A percentile compares a stretch with the other conserved stretches of the same genome.
These are phyloP conservation scores for Neurospora sp. DNA, from an alignment of 495 filamentous ascomycete species.

Conservation along the genomic window DNA sequence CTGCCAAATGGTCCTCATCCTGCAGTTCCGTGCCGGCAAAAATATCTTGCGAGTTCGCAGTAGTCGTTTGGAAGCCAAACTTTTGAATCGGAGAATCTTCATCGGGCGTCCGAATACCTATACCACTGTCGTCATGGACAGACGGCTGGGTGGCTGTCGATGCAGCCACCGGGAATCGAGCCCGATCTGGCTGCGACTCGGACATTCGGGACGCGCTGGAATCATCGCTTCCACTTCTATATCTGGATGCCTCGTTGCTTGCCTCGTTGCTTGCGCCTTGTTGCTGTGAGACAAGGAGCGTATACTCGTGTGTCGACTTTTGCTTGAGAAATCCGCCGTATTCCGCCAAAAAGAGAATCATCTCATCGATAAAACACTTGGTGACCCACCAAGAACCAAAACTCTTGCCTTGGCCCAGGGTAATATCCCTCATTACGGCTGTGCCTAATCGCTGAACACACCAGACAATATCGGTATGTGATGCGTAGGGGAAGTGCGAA, in stretches of 20 bases:
- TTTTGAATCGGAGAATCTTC: conserved; percentile 47
- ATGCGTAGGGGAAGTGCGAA: conserved; percentile 60
- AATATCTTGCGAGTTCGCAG: conserved; percentile 15
- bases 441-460: conserved; percentile 59
- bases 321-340: conserved; percentile 79
- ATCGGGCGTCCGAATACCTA: conserved; percentile 53
- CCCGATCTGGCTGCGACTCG: conserved; percentile 31
- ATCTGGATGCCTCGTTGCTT: conserved; percentile 28
- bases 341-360: conserved; percentile 84
- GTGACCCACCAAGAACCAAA: conserved; percentile 97
- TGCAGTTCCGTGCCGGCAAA: conserved; percentile 21
- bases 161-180: conserved; percentile 29
- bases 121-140: conserved; percentile 59
- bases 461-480: conserved; percentile 54
- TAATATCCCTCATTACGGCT: conserved; percentile 66
- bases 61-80: conserved; percentile 29
- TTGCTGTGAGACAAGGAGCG: conserved; percentile 17
- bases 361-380: conserved; percentile 96
- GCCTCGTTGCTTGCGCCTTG: conserved; percentile 14
- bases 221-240: conserved; percentile 36
- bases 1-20: conserved; percentile 5
- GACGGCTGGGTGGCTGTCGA: conserved; percentile 20
- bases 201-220: conserved; percentile 24
- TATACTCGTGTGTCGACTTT: conserved; percentile 12
- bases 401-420: conserved; percentile 69